These are phyloP conservation scores for Ceratobasidium sp. DNA, from an alignment of 1,284 basidiomycete genomes.

Conservation along the genomic window DNA sequence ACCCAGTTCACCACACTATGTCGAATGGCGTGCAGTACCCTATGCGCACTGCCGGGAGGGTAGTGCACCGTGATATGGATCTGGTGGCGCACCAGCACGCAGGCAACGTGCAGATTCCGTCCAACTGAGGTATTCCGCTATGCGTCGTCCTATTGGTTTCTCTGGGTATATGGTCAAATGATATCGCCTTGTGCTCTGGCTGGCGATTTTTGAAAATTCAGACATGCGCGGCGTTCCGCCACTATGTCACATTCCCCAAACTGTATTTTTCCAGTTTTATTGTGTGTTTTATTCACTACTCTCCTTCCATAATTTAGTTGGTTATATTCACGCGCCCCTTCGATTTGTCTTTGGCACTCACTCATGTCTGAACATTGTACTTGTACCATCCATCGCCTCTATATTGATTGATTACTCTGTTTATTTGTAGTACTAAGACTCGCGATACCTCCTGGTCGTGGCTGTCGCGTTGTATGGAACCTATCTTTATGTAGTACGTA, in stretches of 20 bases:
- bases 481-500: constrained; percentile 42
- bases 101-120: constrained; percentile 41
- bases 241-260: constrained; percentile 40
- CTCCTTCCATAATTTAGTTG: no score
- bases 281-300: constrained; percentile 37
- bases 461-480: constrained; percentile 31
- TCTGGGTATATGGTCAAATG: constrained; percentile 18
- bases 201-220: constrained; percentile 19
- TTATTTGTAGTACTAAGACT: constrained; percentile 10
- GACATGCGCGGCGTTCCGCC: constrained; percentile 29
- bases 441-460: constrained; percentile 21
- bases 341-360: constrained; percentile 22
- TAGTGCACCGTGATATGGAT: constrained; percentile 16
- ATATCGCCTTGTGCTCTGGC: neutral
- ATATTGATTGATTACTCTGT: constrained; percentile 30
- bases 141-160: constrained; percentile 9
- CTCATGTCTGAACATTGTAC: constrained; percentile 35
- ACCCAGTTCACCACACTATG: constrained; percentile 5
- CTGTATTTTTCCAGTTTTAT: constrained; percentile 33
- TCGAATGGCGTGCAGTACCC: constrained; percentile 2
- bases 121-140: constrained; percentile 18
- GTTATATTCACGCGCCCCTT: no score
- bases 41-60: constrained; percentile 17
- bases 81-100: constrained; percentile 31
- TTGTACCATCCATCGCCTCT: constrained; percentile 6